A percentile compares a stretch with the other conserved stretches of the same genome.
Conservation (phyloP, 2,329 filamentous ascomycete species). For the Colletotrichum karsti region DNA sequence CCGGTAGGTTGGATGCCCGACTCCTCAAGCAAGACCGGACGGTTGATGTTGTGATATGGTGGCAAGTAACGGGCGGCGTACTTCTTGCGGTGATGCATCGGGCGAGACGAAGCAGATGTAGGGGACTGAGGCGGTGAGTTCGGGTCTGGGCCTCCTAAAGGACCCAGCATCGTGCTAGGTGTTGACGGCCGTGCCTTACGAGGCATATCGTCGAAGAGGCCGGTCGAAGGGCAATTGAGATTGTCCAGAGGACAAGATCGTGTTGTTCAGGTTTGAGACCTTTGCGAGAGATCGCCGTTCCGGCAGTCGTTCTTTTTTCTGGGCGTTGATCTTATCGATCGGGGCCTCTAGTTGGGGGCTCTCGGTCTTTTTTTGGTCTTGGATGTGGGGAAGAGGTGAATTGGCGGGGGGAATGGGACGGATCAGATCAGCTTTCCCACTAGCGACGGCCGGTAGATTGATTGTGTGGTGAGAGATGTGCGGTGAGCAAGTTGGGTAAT, state of each 20-base stretch:
- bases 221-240: neutral
- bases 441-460: slow-evolving; percentile 19
- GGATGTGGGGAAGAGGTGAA: slow-evolving; percentile 18
- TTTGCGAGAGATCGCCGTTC: neutral
- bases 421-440: slow-evolving; percentile 21
- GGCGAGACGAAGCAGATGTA: slow-evolving; percentile 42
- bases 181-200: slow-evolving; percentile 49
- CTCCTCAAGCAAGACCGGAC: slow-evolving; percentile 40
- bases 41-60: slow-evolving; percentile 40
- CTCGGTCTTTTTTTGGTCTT: slow-evolving; percentile 11
- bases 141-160: slow-evolving; percentile 48
- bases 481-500: neutral
- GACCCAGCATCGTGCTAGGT: slow-evolving; percentile 48
- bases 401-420: slow-evolving; percentile 19
- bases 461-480: slow-evolving; percentile 2
- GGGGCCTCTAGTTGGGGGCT: slow-evolving; percentile 1
- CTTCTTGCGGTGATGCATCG: slow-evolving; percentile 42
- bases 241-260: neutral
- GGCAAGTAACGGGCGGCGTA: slow-evolving; percentile 40
- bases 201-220: slow-evolving; percentile 35
- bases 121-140: slow-evolving; percentile 59
- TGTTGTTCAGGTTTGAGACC: neutral
- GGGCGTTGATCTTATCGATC: slow-evolving; percentile 24
- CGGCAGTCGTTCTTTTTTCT: neutral
- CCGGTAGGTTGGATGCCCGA: slow-evolving; percentile 53